Conservation (phyloP, 2,329 filamentous ascomycete species). For the Chaetomium globosum region DNA sequence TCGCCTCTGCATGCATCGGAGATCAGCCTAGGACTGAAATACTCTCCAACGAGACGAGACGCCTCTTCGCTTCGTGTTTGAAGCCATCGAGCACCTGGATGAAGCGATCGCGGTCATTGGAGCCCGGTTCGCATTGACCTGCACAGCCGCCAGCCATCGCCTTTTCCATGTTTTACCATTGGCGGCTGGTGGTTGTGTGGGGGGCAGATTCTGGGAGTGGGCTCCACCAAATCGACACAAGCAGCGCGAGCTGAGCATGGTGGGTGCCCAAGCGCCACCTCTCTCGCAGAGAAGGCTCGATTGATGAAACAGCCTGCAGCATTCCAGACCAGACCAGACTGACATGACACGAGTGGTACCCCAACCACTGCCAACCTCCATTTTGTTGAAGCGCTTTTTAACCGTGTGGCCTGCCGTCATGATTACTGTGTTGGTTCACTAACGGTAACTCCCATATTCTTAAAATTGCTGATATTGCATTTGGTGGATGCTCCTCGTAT, state of each 20-base stretch:
- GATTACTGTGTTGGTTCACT: background rate
- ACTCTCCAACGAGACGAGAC: background rate
- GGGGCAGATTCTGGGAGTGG: constrained; percentile 2
- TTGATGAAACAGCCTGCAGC: constrained; percentile 1
- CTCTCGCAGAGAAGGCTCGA: constrained; percentile 11
- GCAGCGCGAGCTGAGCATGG: background rate
- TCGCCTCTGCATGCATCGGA: background rate
- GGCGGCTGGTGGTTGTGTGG: constrained; percentile 8
- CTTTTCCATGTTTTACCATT: constrained; percentile 26
- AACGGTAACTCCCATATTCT: background rate
- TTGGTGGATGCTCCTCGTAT: constrained; percentile 22
- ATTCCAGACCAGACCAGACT: background rate
- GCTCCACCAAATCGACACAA: constrained; percentile 14
- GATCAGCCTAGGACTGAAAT: background rate
- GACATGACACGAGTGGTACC: background rate
- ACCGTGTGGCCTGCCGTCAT: background rate
- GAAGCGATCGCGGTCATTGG: constrained; percentile 10
- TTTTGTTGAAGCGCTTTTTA: background rate
- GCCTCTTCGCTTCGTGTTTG: constrained; percentile 15
- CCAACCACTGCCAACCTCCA: background rate
- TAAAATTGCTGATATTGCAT: constrained; percentile 10
- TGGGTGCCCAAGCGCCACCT: constrained; percentile 1
- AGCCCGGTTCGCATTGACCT: constrained; percentile 3
- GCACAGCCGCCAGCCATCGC: constrained; percentile 30
- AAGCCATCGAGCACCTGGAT: background rate